phyloP scores from a whole-genome alignment of 768 basidiomycete species.

The Suillus lakei region DNA sequence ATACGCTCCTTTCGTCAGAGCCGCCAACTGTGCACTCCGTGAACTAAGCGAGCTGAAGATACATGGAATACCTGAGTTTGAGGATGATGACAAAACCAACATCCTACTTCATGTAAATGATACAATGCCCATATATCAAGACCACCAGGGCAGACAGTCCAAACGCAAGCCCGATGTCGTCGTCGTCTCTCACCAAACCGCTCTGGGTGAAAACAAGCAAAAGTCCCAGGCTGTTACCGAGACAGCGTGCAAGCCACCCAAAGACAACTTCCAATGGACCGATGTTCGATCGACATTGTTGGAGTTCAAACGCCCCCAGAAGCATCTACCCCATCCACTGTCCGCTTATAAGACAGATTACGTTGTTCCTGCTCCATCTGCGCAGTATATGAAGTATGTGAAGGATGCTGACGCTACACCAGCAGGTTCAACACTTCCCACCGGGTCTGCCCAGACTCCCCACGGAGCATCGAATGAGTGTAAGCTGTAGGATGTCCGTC shows the following conservation, averaged over 20 bases:
- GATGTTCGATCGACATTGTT: constrained; percentile 5
- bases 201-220: neutral
- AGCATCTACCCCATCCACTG: neutral
- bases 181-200: neutral
- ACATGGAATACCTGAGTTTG: neutral
- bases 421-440: neutral
- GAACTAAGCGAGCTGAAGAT: neutral
- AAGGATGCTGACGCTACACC: neutral
- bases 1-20: constrained; percentile 1
- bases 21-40: neutral
- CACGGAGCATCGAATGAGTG: neutral
- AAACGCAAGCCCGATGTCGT: constrained; percentile 1
- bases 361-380: neutral
- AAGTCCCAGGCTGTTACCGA: no score
- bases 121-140: neutral
- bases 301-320: neutral
- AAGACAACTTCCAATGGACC: neutral
- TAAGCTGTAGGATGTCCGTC: neutral
- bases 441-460: neutral
- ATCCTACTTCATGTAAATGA: neutral
- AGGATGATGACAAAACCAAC: neutral
- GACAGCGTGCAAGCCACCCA: neutral
- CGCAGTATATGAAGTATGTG: neutral
- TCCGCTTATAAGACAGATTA: neutral
- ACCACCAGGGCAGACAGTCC: neutral